Conservation (phyloP, 441 rosid genomes). For the Adansonia rubrostipa region DNA sequence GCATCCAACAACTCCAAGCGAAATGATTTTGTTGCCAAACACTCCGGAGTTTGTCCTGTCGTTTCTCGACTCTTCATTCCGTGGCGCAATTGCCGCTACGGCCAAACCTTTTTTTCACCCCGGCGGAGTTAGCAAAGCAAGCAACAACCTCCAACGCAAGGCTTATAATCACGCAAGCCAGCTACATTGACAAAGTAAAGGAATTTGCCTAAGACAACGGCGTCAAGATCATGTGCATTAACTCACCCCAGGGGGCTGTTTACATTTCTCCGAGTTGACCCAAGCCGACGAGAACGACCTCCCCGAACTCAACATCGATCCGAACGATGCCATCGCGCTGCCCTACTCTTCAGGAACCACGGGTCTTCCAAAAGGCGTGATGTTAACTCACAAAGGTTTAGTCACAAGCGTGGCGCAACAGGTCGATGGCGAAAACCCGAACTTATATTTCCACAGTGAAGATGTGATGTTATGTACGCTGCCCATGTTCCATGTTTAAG, state of each 20-base stretch:
- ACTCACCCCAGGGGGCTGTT: constrained; percentile 39
- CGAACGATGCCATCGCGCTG: constrained; percentile 54
- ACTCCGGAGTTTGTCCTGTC: constrained; percentile 46
- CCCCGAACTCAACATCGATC: constrained; percentile 38
- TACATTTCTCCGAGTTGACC: constrained; percentile 39
- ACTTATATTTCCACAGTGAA: constrained; percentile 39
- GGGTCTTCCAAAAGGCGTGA: constrained; percentile 63
- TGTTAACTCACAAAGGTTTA: constrained; percentile 55
- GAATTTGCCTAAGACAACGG: constrained; percentile 33
- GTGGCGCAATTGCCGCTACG: constrained; percentile 44
- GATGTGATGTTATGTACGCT: constrained; percentile 55
- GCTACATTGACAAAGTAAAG: constrained; percentile 40
- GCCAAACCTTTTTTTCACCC: constrained; percentile 54
- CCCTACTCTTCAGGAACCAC: constrained; percentile 65
- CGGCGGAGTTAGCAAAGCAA: constrained; percentile 51
- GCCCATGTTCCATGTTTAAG: constrained; percentile 62
- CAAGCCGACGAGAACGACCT: constrained; percentile 37
- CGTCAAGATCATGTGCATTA: constrained; percentile 31
- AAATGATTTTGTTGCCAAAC: constrained; percentile 53
- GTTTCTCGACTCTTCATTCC: constrained; percentile 44
- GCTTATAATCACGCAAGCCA: constrained; percentile 44
- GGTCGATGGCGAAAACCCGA: constrained; percentile 65
- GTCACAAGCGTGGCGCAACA: constrained; percentile 61
- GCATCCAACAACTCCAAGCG: constrained; percentile 45
- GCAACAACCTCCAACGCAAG: constrained; percentile 43